Evolutionary conservation across 495 filamentous ascomycete genomes (phyloP).

Genomic region (Talaromyces liani): DNA sequence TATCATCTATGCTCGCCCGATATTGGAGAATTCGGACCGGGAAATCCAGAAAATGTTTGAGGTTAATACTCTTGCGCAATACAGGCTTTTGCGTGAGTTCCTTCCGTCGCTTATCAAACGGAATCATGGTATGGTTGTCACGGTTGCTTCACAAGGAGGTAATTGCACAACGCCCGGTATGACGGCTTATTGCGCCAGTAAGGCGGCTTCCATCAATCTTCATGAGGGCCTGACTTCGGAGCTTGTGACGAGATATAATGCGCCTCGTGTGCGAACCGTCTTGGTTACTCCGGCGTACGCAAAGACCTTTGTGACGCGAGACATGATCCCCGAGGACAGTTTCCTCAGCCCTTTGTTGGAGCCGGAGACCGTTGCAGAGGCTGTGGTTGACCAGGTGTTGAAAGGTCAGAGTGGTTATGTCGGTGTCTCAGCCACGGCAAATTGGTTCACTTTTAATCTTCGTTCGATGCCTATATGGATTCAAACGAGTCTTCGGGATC

Average conservation of each 20-base stretch:
- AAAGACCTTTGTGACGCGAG: slow-evolving; percentile 52
- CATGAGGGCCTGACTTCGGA: slow-evolving; percentile 65
- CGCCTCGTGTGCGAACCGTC: slow-evolving; percentile 56
- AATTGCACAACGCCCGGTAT: slow-evolving; percentile 55
- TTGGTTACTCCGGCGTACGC: slow-evolving; percentile 60
- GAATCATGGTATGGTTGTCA: slow-evolving; percentile 72
- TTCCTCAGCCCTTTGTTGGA: slow-evolving; percentile 50
- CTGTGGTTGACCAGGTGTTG: slow-evolving; percentile 51
- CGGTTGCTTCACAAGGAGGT: slow-evolving; percentile 56
- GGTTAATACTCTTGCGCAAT: slow-evolving; percentile 65
- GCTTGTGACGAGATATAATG: slow-evolving; percentile 52
- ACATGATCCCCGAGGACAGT: slow-evolving; percentile 44
- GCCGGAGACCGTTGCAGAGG: slow-evolving; percentile 59
- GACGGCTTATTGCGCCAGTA: slow-evolving; percentile 61
- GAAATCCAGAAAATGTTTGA: slow-evolving; percentile 60
- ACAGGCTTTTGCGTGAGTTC: slow-evolving; percentile 57
- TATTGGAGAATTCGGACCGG: slow-evolving; percentile 48
- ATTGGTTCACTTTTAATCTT: slow-evolving; percentile 23
- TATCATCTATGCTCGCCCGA: slow-evolving; percentile 49
- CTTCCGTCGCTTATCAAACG: slow-evolving; percentile 52
- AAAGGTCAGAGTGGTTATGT: slow-evolving; percentile 51
- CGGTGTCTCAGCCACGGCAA: slow-evolving; percentile 35
- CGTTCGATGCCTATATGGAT: slow-evolving; percentile 37
- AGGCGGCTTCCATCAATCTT: slow-evolving; percentile 59
- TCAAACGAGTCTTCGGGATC: slow-evolving; percentile 25